These are phyloP conservation scores for Colletotrichum paranaense DNA, from an alignment of 2,329 filamentous ascomycete species.

Conservation along the genomic window DNA sequence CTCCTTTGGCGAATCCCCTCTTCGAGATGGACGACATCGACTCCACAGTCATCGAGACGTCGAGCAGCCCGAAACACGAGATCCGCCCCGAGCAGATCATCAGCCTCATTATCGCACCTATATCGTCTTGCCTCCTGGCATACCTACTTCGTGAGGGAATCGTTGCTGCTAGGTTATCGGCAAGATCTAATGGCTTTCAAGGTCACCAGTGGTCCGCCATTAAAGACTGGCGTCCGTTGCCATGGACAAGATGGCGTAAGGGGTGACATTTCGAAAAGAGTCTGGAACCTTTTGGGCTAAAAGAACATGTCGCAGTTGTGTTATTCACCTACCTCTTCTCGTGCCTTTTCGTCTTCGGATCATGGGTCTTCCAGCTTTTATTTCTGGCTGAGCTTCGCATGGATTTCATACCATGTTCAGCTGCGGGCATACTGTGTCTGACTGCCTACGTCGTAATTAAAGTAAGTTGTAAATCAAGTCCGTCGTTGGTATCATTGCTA, in stretches of 20 bases:
- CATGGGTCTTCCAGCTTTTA: not conserved
- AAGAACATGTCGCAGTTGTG: not conserved
- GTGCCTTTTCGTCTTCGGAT: constrained; percentile 3
- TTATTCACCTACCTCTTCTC: not conserved
- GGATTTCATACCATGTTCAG: not conserved
- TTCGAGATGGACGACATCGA: not conserved
- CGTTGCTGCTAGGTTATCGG: not conserved
- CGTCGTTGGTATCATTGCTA: not conserved
- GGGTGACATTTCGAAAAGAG: too few relatives aligned
- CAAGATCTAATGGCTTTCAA: not conserved
- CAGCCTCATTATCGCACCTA: not conserved
- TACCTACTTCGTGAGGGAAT: not conserved
- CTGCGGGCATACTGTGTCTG: not conserved
- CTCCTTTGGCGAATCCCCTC: not conserved
- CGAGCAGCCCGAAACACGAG: not conserved
- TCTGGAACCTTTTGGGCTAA: not conserved
- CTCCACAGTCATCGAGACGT: not conserved
- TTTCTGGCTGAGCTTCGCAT: not conserved
- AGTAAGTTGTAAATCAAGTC: not conserved
- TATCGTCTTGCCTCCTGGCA: not conserved
- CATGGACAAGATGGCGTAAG: constrained; percentile 12
- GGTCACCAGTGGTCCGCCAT: not conserved
- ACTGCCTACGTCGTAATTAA: constrained; percentile 6
- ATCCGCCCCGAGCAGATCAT: not conserved
- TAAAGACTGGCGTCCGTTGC: not conserved